A percentile compares a stretch with the other conserved stretches of the same genome.
phyloP scores from a whole-genome alignment of 306 rosid genomes.

The Vigna radiata region DNA sequence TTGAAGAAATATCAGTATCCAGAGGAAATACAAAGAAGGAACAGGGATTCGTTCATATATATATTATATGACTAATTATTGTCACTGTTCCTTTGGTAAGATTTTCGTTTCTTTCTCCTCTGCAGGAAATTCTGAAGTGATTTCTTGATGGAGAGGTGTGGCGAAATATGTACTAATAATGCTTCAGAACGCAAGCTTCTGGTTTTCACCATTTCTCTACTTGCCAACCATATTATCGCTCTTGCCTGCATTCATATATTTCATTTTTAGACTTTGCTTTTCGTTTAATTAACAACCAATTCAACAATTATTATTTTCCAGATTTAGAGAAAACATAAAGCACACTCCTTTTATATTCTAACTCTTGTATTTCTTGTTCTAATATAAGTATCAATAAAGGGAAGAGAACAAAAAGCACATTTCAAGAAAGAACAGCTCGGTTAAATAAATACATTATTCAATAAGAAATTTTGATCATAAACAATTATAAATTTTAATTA shows the following conservation, averaged over 20 bases:
- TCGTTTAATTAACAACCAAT: not conserved
- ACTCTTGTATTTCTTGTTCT: too few relatives aligned
- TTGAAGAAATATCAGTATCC: not conserved
- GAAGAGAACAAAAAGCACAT: not conserved
- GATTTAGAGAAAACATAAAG: not conserved
- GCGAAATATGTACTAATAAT: not conserved
- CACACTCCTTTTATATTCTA: too few relatives aligned
- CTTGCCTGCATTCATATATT: not conserved
- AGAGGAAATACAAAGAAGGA: not conserved
- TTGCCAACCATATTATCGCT: constrained; percentile 18
- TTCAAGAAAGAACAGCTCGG: not conserved
- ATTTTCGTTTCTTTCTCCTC: not conserved
- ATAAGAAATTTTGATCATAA: too few relatives aligned
- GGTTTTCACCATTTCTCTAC: constrained; percentile 3
- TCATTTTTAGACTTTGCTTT: not conserved
- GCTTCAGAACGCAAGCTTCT: not conserved
- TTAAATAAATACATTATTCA: not conserved
- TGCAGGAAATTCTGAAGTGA: constrained; percentile 1
- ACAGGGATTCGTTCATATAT: too few relatives aligned
- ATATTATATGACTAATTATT: not conserved
- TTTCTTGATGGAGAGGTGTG: constrained; percentile 14
- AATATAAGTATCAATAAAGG: too few relatives aligned
- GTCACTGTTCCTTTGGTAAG: not conserved
- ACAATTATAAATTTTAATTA: too few relatives aligned
- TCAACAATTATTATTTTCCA: not conserved